Conservation (phyloP, 1,284 basidiomycete genomes). For the Heterobasidion parviporum region DNA sequence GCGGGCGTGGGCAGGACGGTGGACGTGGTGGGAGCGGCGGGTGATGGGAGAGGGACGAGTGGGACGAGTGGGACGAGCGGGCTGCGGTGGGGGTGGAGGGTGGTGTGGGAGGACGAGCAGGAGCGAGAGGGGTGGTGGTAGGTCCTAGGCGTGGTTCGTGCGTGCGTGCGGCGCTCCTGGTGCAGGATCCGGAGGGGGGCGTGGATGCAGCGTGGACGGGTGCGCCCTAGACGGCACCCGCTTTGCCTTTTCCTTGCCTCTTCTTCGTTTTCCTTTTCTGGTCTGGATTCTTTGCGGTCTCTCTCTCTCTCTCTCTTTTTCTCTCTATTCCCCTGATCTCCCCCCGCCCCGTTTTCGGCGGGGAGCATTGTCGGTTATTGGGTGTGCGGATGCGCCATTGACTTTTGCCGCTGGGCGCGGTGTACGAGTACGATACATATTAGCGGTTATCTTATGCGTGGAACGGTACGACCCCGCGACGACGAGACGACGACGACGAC, state of each 20-base stretch:
- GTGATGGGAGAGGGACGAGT: too few relatives aligned
- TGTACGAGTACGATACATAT: too few relatives aligned
- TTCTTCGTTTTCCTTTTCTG: neutral
- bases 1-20: neutral
- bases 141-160: neutral
- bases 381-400: too few relatives aligned
- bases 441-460: too few relatives aligned
- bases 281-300: neutral
- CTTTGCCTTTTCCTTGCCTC: neutral
- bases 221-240: too few relatives aligned
- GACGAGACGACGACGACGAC: too few relatives aligned
- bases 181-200: neutral
- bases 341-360: too few relatives aligned
- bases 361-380: too few relatives aligned
- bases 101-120: slow-evolving; percentile 10
- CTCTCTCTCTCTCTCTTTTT: neutral
- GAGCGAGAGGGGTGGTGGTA: neutral
- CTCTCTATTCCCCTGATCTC: neutral
- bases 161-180: neutral
- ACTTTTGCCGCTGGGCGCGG: too few relatives aligned
- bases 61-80: slow-evolving; percentile 1
- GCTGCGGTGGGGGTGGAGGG: slow-evolving; percentile 12
- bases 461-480: too few relatives aligned
- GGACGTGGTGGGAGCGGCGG: neutral
- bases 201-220: neutral